Evolutionary conservation across 73 alveolate species (phyloP), one percentile per base, ranked within the genome.

Genomic region (Paramecium sonneborni): DNA sequence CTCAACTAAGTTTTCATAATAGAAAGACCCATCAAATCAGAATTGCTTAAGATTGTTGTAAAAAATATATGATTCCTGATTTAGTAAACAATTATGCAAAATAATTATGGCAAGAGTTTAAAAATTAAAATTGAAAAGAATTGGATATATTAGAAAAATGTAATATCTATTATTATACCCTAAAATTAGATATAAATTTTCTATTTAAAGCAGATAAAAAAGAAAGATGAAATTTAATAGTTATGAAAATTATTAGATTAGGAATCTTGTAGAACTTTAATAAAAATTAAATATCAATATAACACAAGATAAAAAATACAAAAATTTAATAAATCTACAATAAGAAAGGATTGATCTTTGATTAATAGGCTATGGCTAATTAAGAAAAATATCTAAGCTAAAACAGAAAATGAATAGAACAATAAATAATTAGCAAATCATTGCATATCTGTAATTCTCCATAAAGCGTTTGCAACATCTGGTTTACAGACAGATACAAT

Each of bases 171-270:
- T 0, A 35, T 38, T 6, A 88, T 88, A 0, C 94, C 94, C 20
- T 88, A 70, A 91, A 88, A 30, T 69, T 88, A n/a, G 91, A 70
- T 2, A 91, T 91, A 0, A 91, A 88, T 88, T 18, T 88, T 44
- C 57, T 88, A 3, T 70, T 88, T 10, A 88, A 70, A 88, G 84
- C 74, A 24, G 94, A 85, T 15, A 52, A 76, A 23, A 76, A 88
- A 55, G 94, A 88, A 5, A 62, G 58, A 70, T 91, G 91, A 10
- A 21, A 70, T 26, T 43, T 41, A 23, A 69, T 88, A 67, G 70
- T 88, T n/a, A 46, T 88, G 74, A 88, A 88, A 37, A 88, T 88
- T 57, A 20, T n/a, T 21, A 79, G 2, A 6, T n/a, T 79, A 79
- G 90, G 90, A 79, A 79, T 79, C 44, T 37, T 32, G 44, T 24